Base-by-base conservation (phyloP, 139 green algal species). In the Coelastrella sp. region DNA sequence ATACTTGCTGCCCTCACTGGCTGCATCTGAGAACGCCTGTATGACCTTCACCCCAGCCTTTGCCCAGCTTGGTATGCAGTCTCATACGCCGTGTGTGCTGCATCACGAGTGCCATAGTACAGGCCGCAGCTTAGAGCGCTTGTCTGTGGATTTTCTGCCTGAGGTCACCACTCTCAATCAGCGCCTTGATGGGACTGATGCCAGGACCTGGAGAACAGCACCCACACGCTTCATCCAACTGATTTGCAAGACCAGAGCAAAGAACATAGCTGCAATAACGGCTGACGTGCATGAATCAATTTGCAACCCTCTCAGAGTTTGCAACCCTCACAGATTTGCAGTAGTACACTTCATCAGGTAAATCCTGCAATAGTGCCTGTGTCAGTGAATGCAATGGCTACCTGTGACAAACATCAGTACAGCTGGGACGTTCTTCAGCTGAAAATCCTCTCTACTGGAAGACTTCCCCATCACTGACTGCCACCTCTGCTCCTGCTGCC, bases 331-430 rank as follows among this genome's bases (percentile, higher is more conserved):
- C n/a, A n/a, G n/a, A n/a, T n/a, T n/a, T n/a, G n/a, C n/a, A n/a
- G n/a, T n/a, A n/a, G n/a, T n/a, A n/a, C n/a, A n/a, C n/a, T n/a
- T n/a, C n/a, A n/a, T n/a, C n/a, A n/a, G n/a, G n/a, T n/a, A n/a
- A n/a, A n/a, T n/a, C n/a, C n/a, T n/a, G n/a, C n/a, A n/a, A n/a
- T n/a, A n/a, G n/a, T n/a, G n/a, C n/a, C n/a, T n/a, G n/a, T 23
- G 45, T 13, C 45, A 9, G 15, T 13, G 11, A 57, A 9, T 23
- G 11, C 45, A 57, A 23, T 57, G 15, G 11, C 2, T 25, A 82
- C 75, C 75, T 30, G 95, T 98, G 45, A 93, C 94, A 81, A 98
- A 98, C 37, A 98, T 80, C 34, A 96, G 79, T 7, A 98, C 79
- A 19, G 88, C 92, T 13, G 80, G 83, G 79, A n/a, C 91, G 88